Percentiles rank a stretch among this genome's conserved stretches.
Evolutionary conservation across 352 stramenopile genomes (phyloP).

Genomic region (Heterotrichella gracilis): DNA sequence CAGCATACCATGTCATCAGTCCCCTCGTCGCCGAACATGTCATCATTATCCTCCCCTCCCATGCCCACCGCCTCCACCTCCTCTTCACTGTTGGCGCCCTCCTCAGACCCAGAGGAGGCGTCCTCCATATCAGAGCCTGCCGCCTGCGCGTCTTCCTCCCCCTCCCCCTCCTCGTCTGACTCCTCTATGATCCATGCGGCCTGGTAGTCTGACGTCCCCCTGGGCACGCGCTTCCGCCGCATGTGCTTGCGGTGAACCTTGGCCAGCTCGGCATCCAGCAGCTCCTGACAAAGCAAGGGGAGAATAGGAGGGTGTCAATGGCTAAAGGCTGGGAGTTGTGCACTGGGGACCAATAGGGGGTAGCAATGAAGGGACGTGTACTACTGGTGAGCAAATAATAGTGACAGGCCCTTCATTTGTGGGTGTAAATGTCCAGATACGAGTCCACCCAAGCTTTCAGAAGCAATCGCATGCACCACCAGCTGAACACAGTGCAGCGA

Average conservation of each 20-base stretch:
- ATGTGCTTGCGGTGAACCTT: slow-evolving; percentile 29
- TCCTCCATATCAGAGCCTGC: slow-evolving; percentile 32
- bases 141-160: slow-evolving; percentile 15
- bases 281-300: no score
- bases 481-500: no score
- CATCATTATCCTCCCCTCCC: slow-evolving; percentile 14
- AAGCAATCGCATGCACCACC: no score
- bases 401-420: no score
- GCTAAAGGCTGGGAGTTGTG: no score
- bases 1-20: no score
- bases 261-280: slow-evolving; percentile 18
- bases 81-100: not conserved
- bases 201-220: slow-evolving; percentile 59
- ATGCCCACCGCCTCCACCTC: not conserved
- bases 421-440: no score
- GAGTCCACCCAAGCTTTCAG: no score
- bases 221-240: slow-evolving; percentile 24
- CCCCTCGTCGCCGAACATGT: slow-evolving; percentile 17
- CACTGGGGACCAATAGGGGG: no score
- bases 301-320: no score
- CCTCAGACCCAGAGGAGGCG: not conserved
- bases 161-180: slow-evolving; percentile 27
- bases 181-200: slow-evolving; percentile 52
- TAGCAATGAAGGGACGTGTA: no score
- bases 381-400: no score